phyloP scores from a whole-genome alignment of 805 yeast genomes.

The Priceomyces fermenticarens region DNA sequence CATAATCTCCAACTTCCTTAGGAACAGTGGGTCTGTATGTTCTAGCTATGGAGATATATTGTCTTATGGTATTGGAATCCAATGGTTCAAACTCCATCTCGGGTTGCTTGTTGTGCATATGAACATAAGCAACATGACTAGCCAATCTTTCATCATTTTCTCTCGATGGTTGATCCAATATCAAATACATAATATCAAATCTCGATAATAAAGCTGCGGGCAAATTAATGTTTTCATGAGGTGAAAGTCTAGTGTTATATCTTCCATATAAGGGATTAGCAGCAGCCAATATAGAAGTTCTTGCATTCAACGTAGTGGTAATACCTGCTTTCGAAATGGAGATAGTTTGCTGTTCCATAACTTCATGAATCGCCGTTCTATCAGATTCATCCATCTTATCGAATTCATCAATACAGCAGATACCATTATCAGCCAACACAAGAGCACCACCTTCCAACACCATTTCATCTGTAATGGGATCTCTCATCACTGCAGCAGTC shows the following conservation, averaged over 20 bases:
- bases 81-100: slow-evolving; percentile 70
- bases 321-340: slow-evolving; percentile 97
- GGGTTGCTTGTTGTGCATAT: slow-evolving; percentile 89
- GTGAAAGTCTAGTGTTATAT: slow-evolving; percentile 85
- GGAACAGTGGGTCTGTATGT: slow-evolving; percentile 82
- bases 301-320: slow-evolving; percentile 90
- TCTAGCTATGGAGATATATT: slow-evolving; percentile 83
- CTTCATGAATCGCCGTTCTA: slow-evolving; percentile 97
- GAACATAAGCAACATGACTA: slow-evolving; percentile 91
- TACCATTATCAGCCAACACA: slow-evolving; percentile 94
- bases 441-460: slow-evolving; percentile 97
- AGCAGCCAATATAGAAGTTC: slow-evolving; percentile 94
- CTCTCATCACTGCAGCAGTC: slow-evolving; percentile 98
- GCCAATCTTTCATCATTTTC: slow-evolving; percentile 86
- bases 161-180: slow-evolving; percentile 78
- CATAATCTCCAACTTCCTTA: slow-evolving; percentile 78
- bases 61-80: slow-evolving; percentile 77
- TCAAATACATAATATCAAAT: slow-evolving; percentile 84
- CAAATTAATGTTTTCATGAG: slow-evolving; percentile 90
- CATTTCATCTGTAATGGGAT: slow-evolving; percentile 99
- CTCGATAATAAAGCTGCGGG: slow-evolving; percentile 96
- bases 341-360: slow-evolving; percentile 98
- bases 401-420: slow-evolving; percentile 98
- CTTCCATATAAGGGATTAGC: slow-evolving; percentile 98
- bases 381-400: slow-evolving; percentile 98